Base-by-base conservation (phyloP, 2,329 filamentous ascomycete species). In the Colletotrichum lupini region DNA sequence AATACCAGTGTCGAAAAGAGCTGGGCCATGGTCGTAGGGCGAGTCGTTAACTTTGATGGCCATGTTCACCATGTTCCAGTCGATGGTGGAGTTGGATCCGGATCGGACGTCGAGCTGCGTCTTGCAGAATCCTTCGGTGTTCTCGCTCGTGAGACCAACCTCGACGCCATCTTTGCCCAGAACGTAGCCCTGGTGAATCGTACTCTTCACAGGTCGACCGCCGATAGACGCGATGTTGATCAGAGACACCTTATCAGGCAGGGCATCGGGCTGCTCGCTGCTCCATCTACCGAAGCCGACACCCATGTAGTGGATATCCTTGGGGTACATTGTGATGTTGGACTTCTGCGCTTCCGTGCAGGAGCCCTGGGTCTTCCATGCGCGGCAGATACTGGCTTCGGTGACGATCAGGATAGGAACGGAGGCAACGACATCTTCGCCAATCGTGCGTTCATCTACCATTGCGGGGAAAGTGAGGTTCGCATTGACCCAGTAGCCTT, bases 51-150 rank as follows among this genome's bases (percentile, higher is more conserved):
- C 60, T 5, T 26, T 24, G 59, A 63, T 69, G 0, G 65, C 19
- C 70, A 68, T 72, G 42, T 42, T 37, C 22, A 24, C 32, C 59
- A 60, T 69, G n/a, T 63, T 24, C 70, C 70, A 72, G 30, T 68
- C 65, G 16, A 32, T 58, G 2, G n/a, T 2, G 14, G 11, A 42
- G 12, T 42, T 59, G 16, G 28, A 52, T n/a, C 24, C 64, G 11
- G 64, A 8, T 26, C 65, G 56, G 37, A 32, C 14, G 16, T 53
- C 42, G 53, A 28, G 28, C 28, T 28, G 28, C 28, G 60, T 64
- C 66, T 67, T 67, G 53, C 56, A 11, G 46, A 61, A 49, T 0
- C 28, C 5, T 6, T 52, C 62, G 5, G 32, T 28, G 5, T 55
- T 46, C 16, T 67, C 57, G 3, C 28, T 67, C 7, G 62, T 60